Percentiles rank a stretch among this genome's conserved stretches.
phyloP scores from a whole-genome alignment of 2,329 filamentous ascomycete species.

The Cercospora sp. region DNA sequence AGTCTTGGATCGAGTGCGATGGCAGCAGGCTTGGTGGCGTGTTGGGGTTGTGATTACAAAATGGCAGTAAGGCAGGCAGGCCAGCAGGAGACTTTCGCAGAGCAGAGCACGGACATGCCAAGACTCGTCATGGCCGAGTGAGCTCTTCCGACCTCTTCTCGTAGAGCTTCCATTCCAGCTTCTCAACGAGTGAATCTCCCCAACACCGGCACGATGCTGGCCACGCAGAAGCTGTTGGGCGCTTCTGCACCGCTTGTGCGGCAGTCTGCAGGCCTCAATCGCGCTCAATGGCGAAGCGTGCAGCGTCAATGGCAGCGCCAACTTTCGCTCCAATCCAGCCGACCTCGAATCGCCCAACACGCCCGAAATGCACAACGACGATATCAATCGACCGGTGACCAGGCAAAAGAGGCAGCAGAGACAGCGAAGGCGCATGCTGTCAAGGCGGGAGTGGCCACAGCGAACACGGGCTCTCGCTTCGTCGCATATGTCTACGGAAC shows the following conservation, averaged over 20 bases:
- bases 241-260: slow-evolving; percentile 26
- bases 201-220: slow-evolving; percentile 26
- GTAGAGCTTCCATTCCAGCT: background rate
- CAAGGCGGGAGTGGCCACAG: slow-evolving; percentile 36
- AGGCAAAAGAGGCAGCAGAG: slow-evolving; percentile 6
- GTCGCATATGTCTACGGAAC: slow-evolving; percentile 57
- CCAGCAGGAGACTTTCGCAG: no score
- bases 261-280: slow-evolving; percentile 22
- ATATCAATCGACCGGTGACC: slow-evolving; percentile 20
- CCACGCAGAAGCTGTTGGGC: slow-evolving; percentile 25
- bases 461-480: slow-evolving; percentile 46
- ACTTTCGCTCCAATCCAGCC: slow-evolving; percentile 23
- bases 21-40: no score
- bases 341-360: slow-evolving; percentile 12
- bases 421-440: slow-evolving; percentile 25
- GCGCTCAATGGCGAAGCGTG: slow-evolving; percentile 28
- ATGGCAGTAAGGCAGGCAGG: no score
- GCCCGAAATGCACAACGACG: slow-evolving; percentile 17
- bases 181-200: background rate
- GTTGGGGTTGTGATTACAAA: no score
- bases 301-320: slow-evolving; percentile 32
- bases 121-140: background rate
- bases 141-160: background rate
- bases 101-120: background rate
- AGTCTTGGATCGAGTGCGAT: no score